These are phyloP conservation scores for Spathaspora boniae DNA, from an alignment of 805 yeast genomes.

Conservation along the genomic window DNA sequence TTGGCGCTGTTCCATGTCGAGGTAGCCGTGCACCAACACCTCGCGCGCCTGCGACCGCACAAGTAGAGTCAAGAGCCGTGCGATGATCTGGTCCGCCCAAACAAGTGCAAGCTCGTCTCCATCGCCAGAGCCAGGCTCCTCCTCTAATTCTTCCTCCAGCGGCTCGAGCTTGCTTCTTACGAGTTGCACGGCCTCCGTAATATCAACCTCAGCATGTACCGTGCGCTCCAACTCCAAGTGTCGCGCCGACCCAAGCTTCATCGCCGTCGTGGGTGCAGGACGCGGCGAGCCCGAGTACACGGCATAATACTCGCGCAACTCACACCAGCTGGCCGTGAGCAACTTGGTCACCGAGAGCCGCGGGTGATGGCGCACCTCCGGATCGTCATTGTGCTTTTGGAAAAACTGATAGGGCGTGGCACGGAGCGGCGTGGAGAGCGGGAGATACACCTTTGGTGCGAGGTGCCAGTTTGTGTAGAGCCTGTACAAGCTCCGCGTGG, in stretches of 20 bases:
- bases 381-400: slow-evolving; percentile 20
- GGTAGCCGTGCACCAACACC: slow-evolving; percentile 51
- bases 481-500: too few relatives aligned
- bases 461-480: too few relatives aligned
- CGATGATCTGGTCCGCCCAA: slow-evolving; percentile 42
- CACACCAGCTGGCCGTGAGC: slow-evolving; percentile 66
- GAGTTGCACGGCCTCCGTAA: slow-evolving; percentile 6
- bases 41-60: slow-evolving; percentile 58
- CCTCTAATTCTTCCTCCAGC: slow-evolving; percentile 8
- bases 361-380: slow-evolving; percentile 21
- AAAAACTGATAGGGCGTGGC: slow-evolving; percentile 23
- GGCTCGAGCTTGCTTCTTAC: not conserved
- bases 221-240: slow-evolving; percentile 48
- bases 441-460: too few relatives aligned
- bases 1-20: slow-evolving; percentile 26
- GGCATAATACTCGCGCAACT: slow-evolving; percentile 51
- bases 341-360: slow-evolving; percentile 60
- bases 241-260: slow-evolving; percentile 44
- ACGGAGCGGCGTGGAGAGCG: slow-evolving; percentile 3
- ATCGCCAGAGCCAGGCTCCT: slow-evolving; percentile 9
- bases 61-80: slow-evolving; percentile 39
- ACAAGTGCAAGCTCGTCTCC: slow-evolving; percentile 21
- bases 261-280: slow-evolving; percentile 30
- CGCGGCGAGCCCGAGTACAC: slow-evolving; percentile 42
- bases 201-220: slow-evolving; percentile 39